These are phyloP conservation scores for Dissophora globulifera DNA, from an alignment of 192 early-diverging fungal genomes.

Conservation along the genomic window DNA sequence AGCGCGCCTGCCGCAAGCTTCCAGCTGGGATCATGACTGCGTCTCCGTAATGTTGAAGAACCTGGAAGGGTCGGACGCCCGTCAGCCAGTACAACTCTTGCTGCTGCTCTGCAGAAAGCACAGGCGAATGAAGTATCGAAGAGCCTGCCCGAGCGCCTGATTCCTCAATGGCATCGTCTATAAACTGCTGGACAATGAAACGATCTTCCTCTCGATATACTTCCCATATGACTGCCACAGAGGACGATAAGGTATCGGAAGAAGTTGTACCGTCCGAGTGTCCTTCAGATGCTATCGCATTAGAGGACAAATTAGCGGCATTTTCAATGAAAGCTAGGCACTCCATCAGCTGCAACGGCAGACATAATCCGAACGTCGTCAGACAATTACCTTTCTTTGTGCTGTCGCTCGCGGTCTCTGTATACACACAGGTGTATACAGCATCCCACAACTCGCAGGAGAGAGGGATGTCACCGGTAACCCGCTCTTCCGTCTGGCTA, in stretches of 20 bases:
- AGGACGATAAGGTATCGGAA: too few species aligned
- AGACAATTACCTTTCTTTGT: too few species aligned
- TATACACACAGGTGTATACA: conserved; percentile 11
- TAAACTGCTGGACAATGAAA: neutral
- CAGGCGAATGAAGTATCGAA: neutral
- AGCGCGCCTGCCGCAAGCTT: neutral
- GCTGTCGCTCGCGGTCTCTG: neutral
- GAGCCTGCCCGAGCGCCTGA: too few species aligned
- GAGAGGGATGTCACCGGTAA: neutral
- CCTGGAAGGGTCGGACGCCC: neutral
- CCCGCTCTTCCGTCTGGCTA: too few species aligned
- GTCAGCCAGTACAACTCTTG: neutral
- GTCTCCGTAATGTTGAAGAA: conserved; percentile 5
- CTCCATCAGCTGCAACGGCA: neutral
- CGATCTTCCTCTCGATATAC: conserved; percentile 16
- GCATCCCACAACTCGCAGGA: neutral
- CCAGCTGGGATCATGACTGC: conserved; percentile 24
- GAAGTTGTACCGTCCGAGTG: too few species aligned
- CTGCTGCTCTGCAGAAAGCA: neutral
- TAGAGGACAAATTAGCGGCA: too few species aligned
- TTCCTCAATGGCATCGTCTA: neutral
- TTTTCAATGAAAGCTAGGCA: too few species aligned
- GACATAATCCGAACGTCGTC: neutral
- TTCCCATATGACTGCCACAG: conserved; percentile 7
- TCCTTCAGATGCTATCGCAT: too few species aligned